phyloP scores from a whole-genome alignment of 2,329 filamentous ascomycete genomes.

The Graphiopsis chlorocephala region DNA sequence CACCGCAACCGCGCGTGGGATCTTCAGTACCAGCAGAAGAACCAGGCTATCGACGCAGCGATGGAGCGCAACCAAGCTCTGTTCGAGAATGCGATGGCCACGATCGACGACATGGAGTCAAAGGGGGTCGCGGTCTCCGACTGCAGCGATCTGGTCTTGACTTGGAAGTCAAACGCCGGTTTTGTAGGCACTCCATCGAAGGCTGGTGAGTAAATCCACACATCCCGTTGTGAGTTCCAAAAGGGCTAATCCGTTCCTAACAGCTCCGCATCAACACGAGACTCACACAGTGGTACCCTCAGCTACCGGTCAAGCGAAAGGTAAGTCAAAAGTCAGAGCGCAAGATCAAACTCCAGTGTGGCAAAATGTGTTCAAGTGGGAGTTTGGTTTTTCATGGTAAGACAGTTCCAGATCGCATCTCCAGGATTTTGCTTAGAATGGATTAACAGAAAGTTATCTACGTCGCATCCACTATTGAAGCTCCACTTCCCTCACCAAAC shows the following conservation, averaged over 20 bases:
- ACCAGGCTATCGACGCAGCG: background rate
- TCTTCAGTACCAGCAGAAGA: conserved; percentile 1
- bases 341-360: background rate
- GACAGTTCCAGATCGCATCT: background rate
- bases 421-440: background rate
- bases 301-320: background rate
- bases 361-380: conserved; percentile 2
- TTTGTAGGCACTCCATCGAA: background rate
- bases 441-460: background rate
- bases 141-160: background rate
- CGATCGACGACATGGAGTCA: conserved; percentile 15
- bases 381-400: background rate
- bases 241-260: background rate
- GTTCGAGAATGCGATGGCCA: conserved; percentile 11
- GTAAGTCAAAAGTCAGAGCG: background rate
- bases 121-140: background rate
- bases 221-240: background rate
- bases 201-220: background rate
- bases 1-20: conserved; percentile 15
- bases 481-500: background rate
- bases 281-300: background rate
- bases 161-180: background rate
- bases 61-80: conserved; percentile 9
- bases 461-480: background rate
- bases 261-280: background rate